Base-by-base conservation (phyloP, 495 filamentous ascomycete species). In the Aspergillus taichungensis region DNA sequence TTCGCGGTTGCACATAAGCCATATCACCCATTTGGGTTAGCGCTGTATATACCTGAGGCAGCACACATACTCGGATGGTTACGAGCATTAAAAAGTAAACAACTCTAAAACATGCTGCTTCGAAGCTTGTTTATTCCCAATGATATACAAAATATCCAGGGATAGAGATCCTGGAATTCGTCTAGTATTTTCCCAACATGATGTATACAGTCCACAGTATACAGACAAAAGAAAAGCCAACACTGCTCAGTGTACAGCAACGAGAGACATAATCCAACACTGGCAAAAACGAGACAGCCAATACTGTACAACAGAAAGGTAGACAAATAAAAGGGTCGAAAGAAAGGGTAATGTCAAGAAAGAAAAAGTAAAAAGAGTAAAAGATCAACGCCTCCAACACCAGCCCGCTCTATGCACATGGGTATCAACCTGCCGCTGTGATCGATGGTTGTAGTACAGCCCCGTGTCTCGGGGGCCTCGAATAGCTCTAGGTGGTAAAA, bases 351-450 rank as follows among this genome's bases (percentile, higher is more conserved):
- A 42, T 42, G 34, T n/a, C n/a, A 45, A 49, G 29, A 40, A 45
- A 43, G 45, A 12, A 34, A 43, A 50, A 24, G 18, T 24, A 24
- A 24, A 24, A 24, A 24, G 18, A 24, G 1, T 4, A 24, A 24
- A 24, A 24, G 18, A 24, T 24, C 18, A 67, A 67, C 60, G 55
- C 66, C 61, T 46, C 33, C 45, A 47, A 58, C 62, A 58, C 62
- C 63, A 47, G 49, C 51, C 56, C 64, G 57, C 50, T 68, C 52
- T 69, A 66, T 60, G 59, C 55, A 56, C 57, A 59, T 53, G 61
- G 65, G 61, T 70, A 70, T 68, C 67, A 60, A 63, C 52, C 56
- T 60, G 46, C 54, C 58, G 42, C 39, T 45, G 43, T 40, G 30
- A 42, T 35, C 32, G 56, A 35, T 30, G 49, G 39, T 30, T 40